A percentile compares a stretch with the other conserved stretches of the same genome.
Evolutionary conservation across 495 filamentous ascomycete species (phyloP).

Genomic region (Penicillium crystallinum): DNA sequence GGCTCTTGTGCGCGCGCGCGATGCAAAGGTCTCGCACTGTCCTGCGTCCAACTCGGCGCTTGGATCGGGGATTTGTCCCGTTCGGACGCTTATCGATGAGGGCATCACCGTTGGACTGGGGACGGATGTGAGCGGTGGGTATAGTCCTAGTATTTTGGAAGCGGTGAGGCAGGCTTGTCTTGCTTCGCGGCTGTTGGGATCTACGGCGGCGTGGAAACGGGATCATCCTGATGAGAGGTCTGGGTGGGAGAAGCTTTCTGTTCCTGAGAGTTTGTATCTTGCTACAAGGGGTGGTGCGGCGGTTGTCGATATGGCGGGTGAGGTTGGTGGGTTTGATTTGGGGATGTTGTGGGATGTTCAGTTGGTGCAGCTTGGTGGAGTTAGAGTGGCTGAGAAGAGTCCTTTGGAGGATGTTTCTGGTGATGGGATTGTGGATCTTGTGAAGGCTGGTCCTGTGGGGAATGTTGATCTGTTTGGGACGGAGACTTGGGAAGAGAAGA

Average conservation of each 20-base stretch:
- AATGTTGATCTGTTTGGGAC: constrained; percentile 75
- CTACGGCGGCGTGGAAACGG: constrained; percentile 7
- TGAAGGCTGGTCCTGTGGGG: constrained; percentile 16
- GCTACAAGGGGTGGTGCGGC: constrained; percentile 76
- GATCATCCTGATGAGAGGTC: constrained; percentile 1
- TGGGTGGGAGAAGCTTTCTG: constrained; percentile 52
- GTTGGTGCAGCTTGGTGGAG: constrained; percentile 57
- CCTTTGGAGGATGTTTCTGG: constrained; percentile 3
- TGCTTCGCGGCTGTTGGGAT: constrained; percentile 53
- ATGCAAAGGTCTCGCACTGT: constrained; percentile 74
- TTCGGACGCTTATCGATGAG: constrained; percentile 65
- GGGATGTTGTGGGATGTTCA: constrained; percentile 92
- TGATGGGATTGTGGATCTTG: constrained; percentile 3
- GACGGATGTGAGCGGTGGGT: constrained; percentile 87
- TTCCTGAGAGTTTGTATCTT: constrained; percentile 86
- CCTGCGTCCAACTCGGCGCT: constrained; percentile 79
- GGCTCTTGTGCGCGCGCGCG: constrained; percentile 51
- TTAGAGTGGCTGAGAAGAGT: neutral
- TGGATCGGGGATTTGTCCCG: constrained; percentile 65
- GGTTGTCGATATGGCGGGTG: constrained; percentile 63
- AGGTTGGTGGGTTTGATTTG: constrained; percentile 70
- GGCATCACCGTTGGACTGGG: constrained; percentile 79
- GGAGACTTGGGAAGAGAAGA: constrained; percentile 70
- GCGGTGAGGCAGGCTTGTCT: constrained; percentile 72
- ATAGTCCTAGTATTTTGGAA: constrained; percentile 70